Evolutionary conservation across 129 eudicot genomes (phyloP).

Genomic region (Helianthus annuus): HanXRQr2.0-SUNRISE NC_035447.2:162267249-162267748

Average conservation of each 20-base stretch:
- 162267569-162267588: no score
- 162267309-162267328: neutral
- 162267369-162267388: constrained; percentile 92
- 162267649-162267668: no score
- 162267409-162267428: constrained; percentile 79
- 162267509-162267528: constrained; percentile 91
- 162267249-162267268: neutral
- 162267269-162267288: neutral
- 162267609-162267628: no score
- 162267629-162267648: no score
- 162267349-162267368: constrained; percentile 90
- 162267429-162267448: constrained; percentile 95
- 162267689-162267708: no score
- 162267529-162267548: constrained; percentile 90
- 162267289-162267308: neutral
- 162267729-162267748: no score
- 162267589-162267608: no score
- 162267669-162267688: no score
- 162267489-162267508: constrained; percentile 97
- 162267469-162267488: constrained; percentile 94
- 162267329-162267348: neutral
- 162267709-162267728: no score
- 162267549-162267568: neutral
- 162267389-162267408: constrained; percentile 86
- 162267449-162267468: constrained; percentile 95